Conservation (phyloP, 2,329 filamentous ascomycete genomes). For the Talaromyces funiculosus region DNA sequence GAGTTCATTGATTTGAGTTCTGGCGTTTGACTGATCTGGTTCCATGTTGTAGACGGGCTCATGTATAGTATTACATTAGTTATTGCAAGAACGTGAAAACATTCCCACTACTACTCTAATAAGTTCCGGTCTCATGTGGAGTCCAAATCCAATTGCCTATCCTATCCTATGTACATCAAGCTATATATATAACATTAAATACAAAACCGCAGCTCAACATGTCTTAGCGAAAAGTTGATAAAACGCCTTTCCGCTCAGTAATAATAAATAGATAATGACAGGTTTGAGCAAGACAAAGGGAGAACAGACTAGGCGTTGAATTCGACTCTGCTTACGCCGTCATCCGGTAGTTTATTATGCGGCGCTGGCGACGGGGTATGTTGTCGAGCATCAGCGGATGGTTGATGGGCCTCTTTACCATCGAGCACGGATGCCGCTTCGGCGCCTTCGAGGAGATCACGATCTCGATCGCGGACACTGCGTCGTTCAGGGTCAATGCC, state of each 20-base stretch:
- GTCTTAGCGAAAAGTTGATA: neutral
- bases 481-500: slow-evolving; percentile 56
- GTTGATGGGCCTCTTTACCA: slow-evolving; percentile 19
- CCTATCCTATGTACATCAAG: neutral
- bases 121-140: too few species aligned
- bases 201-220: neutral
- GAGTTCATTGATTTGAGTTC: too few species aligned
- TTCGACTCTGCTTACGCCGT: slow-evolving; percentile 12
- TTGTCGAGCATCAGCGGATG: neutral
- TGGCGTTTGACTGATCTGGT: too few species aligned
- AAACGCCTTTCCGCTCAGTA: neutral
- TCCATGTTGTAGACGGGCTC: too few species aligned
- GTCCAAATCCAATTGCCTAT: neutral
- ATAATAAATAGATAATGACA: neutral
- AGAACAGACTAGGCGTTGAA: slow-evolving; percentile 10
- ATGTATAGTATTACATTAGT: too few species aligned
- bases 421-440: slow-evolving; percentile 52
- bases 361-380: neutral
- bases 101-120: too few species aligned
- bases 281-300: neutral
- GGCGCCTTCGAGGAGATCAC: slow-evolving; percentile 66
- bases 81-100: too few species aligned
- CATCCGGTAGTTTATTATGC: neutral
- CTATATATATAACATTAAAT: neutral
- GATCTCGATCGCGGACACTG: slow-evolving; percentile 61